These are phyloP conservation scores for Scutellaria baicalensis DNA, from an alignment of 257 asterid genomes.

Conservation along the genomic window DNA sequence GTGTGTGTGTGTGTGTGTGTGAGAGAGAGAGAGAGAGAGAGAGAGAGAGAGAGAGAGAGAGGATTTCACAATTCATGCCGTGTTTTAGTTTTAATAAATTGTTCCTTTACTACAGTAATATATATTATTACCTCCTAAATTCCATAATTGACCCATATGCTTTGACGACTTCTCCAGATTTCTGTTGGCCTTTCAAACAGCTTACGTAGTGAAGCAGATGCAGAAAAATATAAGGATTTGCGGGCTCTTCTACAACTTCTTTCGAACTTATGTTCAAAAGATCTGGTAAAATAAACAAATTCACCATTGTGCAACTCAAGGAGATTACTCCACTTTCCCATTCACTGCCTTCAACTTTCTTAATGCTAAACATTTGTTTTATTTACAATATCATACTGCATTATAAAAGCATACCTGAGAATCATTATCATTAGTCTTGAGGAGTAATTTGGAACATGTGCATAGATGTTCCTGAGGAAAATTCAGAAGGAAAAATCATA, in stretches of 20 bases:
- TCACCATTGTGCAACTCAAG: not conserved
- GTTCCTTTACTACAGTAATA: not conserved
- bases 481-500: not conserved
- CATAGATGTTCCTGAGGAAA: not conserved
- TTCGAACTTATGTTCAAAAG: slow-evolving; percentile 80
- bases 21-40: no score
- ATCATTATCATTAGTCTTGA: not conserved
- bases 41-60: no score
- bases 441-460: not conserved
- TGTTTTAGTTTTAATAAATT: no score
- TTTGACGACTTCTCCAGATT: slow-evolving; percentile 39
- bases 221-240: slow-evolving; percentile 83
- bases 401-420: not conserved
- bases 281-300: slow-evolving; percentile 39
- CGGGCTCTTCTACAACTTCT: slow-evolving; percentile 87
- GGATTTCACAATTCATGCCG: no score
- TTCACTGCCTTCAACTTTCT: not conserved
- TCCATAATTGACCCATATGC: slow-evolving; percentile 4
- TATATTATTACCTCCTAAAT: not conserved
- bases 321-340: not conserved
- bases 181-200: slow-evolving; percentile 70
- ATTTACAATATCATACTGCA: not conserved
- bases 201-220: slow-evolving; percentile 71
- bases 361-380: not conserved
- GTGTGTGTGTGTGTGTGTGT: no score